These are phyloP conservation scores for Meredithiella fracta DNA, from an alignment of 2,329 filamentous ascomycete genomes.

Conservation along the genomic window DNA sequence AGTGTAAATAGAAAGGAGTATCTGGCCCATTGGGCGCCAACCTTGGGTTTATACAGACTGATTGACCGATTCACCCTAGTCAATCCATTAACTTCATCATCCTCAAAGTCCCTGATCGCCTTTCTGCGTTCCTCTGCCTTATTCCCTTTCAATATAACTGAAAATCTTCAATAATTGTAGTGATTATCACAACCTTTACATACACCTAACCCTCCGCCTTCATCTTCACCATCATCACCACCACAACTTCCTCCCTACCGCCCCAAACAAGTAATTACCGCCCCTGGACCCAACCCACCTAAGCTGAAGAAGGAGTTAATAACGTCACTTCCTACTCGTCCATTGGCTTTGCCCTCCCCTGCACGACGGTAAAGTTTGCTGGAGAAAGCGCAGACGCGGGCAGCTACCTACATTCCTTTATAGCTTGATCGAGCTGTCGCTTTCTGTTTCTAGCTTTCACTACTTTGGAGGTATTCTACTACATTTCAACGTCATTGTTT, in stretches of 20 bases:
- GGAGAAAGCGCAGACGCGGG: not conserved
- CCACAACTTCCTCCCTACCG: not conserved
- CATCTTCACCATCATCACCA: not conserved
- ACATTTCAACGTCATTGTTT: not conserved
- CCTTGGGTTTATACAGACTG: no score
- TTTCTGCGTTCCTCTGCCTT: no score
- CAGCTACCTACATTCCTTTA: not conserved
- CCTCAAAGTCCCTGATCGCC: no score
- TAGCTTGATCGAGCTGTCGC: not conserved
- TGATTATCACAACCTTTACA: no score
- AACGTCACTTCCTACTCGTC: not conserved
- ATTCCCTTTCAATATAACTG: no score
- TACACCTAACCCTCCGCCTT: no score
- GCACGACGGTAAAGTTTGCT: no score
- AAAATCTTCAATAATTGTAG: no score
- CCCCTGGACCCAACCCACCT: not conserved
- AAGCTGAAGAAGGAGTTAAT: not conserved
- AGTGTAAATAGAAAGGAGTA: no score
- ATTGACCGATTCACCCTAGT: no score
- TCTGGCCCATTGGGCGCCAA: no score
- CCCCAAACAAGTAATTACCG: not conserved
- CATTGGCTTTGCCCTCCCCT: not conserved
- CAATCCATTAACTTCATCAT: no score
- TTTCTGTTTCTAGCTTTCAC: constrained; percentile 1
- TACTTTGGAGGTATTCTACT: not conserved